phyloP scores from a whole-genome alignment of 805 yeast genomes.

The Candida andamanensis region DNA sequence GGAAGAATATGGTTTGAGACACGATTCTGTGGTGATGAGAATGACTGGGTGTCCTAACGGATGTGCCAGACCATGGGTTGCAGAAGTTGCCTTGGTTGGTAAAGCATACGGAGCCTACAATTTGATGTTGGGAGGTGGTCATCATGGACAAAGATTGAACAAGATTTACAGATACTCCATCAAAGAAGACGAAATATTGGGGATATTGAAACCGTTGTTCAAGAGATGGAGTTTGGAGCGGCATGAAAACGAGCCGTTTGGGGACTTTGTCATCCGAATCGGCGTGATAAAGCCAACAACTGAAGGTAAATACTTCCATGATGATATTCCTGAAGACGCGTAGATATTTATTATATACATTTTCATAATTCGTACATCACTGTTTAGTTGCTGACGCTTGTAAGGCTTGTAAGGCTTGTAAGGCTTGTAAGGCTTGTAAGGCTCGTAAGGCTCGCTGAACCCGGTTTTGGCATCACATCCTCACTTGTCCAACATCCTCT shows the following conservation, averaged over 20 bases:
- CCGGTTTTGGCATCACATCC: background rate
- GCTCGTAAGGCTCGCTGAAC: background rate
- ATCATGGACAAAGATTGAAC: slow-evolving; percentile 87
- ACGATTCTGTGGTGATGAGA: slow-evolving; percentile 92
- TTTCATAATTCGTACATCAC: background rate
- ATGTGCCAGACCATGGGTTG: slow-evolving; percentile 97
- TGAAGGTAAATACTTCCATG: slow-evolving; percentile 94
- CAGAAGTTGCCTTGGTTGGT: slow-evolving; percentile 93
- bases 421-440: too few relatives aligned
- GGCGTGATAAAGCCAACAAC: slow-evolving; percentile 86
- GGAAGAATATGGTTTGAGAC: slow-evolving; percentile 89
- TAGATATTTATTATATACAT: slow-evolving; percentile 12
- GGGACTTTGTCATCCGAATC: slow-evolving; percentile 82
- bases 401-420: too few relatives aligned
- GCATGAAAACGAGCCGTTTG: slow-evolving; percentile 87
- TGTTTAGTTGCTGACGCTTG: background rate
- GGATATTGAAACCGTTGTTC: slow-evolving; percentile 75
- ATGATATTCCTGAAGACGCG: slow-evolving; percentile 80
- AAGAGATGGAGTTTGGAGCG: slow-evolving; percentile 94
- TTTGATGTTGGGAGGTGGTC: slow-evolving; percentile 93
- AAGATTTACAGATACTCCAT: slow-evolving; percentile 84
- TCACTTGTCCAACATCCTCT: background rate
- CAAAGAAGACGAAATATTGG: slow-evolving; percentile 83
- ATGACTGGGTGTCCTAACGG: slow-evolving; percentile 99
- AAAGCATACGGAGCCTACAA: slow-evolving; percentile 92